Conservation (phyloP, 371 early-diverging fungal species). For the Batkoa obscura region DNA sequence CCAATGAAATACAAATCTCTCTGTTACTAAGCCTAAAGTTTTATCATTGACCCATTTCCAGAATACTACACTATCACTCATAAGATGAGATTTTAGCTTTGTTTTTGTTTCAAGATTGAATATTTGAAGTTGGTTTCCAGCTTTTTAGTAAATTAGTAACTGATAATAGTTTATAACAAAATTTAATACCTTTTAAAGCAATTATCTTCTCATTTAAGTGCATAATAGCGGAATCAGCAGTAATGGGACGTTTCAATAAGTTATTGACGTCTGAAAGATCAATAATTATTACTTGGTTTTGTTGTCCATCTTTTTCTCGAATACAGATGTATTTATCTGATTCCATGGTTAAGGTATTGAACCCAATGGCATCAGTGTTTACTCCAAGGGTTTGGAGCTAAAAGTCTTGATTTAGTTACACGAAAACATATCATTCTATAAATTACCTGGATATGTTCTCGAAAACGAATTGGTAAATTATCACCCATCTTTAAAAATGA, state of each 20-base stretch:
- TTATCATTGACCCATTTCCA: constrained; percentile 90
- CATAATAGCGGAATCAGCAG: constrained; percentile 97
- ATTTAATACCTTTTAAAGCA: constrained; percentile 73
- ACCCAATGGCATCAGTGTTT: constrained; percentile 79
- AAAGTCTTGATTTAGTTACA: background rate
- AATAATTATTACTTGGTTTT: constrained; percentile 81
- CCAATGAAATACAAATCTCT: constrained; percentile 85
- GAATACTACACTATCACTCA: constrained; percentile 85
- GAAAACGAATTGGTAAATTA: constrained; percentile 57
- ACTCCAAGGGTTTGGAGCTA: constrained; percentile 85
- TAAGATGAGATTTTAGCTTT: constrained; percentile 79
- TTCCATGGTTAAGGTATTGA: constrained; percentile 92
- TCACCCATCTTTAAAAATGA: background rate
- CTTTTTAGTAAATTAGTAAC: constrained; percentile 23
- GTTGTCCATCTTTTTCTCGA: constrained; percentile 71
- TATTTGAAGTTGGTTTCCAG: constrained; percentile 80
- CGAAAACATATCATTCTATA: background rate
- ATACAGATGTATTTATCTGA: constrained; percentile 94
- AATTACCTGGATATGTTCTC: constrained; percentile 86
- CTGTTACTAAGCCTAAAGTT: constrained; percentile 84
- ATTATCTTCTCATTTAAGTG: constrained; percentile 81
- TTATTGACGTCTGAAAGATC: constrained; percentile 72
- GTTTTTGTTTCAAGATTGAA: constrained; percentile 89
- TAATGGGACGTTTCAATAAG: constrained; percentile 75
- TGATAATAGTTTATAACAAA: background rate